Conservation (phyloP, 768 basidiomycete species). For the Collybiopsis confluens region DNA sequence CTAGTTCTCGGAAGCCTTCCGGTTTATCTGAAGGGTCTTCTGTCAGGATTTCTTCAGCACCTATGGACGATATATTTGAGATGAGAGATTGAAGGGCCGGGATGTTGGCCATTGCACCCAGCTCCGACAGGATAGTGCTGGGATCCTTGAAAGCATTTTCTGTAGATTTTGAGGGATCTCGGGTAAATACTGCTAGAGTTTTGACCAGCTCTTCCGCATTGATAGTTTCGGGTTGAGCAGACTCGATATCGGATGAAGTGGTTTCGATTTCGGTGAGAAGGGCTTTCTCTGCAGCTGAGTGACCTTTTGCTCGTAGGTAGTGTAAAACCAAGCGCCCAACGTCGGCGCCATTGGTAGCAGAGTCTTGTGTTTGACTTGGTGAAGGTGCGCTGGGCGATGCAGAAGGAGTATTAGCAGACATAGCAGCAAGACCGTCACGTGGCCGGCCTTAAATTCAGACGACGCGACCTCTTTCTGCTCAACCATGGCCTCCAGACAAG, state of each 20-base stretch:
- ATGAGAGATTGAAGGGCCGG: conserved; percentile 72
- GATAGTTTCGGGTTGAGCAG: conserved; percentile 34
- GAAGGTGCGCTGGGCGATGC: conserved; percentile 46
- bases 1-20: conserved; percentile 80
- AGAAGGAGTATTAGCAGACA: conserved; percentile 50
- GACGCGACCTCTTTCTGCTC: background rate
- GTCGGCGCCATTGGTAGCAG: conserved; percentile 28
- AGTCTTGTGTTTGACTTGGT: conserved; percentile 32
- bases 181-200: conserved; percentile 61
- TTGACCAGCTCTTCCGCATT: conserved; percentile 47
- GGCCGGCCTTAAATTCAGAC: background rate
- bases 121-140: conserved; percentile 59
- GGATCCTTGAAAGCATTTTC: conserved; percentile 72
- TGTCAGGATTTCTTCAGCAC: conserved; percentile 78
- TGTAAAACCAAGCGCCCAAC: conserved; percentile 42
- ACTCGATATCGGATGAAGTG: conserved; percentile 38
- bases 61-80: conserved; percentile 71
- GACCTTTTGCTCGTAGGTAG: conserved; percentile 46
- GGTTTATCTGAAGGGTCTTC: conserved; percentile 82
- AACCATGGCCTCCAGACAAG: conserved; percentile 32
- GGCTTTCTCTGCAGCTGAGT: conserved; percentile 44
- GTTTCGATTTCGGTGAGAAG: conserved; percentile 40
- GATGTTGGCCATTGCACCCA: conserved; percentile 65
- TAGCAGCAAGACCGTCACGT: conserved; percentile 16
- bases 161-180: conserved; percentile 60